These are phyloP conservation scores for Globisporangium sylvaticum DNA, from an alignment of 352 stramenopile species.

Conservation along the genomic window DNA sequence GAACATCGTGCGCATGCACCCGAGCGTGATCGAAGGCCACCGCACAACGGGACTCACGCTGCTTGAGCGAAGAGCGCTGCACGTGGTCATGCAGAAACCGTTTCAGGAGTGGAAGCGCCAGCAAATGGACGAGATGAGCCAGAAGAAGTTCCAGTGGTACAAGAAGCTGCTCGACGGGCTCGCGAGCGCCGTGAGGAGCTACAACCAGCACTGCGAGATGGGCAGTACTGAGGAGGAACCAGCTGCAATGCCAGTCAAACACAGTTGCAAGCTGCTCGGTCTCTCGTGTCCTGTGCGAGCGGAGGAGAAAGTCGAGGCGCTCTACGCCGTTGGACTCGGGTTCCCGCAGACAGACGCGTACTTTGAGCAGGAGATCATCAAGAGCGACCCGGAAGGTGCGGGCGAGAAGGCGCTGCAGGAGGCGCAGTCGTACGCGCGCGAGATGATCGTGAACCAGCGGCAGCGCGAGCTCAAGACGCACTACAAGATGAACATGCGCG, in stretches of 20 bases:
- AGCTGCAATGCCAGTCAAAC: conserved; percentile 2
- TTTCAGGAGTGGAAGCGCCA: conserved; percentile 71
- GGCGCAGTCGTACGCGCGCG: conserved; percentile 40
- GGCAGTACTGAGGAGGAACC: background rate
- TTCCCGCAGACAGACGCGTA: conserved; percentile 47
- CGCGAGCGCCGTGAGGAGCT: conserved; percentile 25
- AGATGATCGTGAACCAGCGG: conserved; percentile 40
- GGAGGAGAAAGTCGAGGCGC: conserved; percentile 32
- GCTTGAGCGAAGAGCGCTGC: conserved; percentile 84
- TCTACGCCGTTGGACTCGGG: conserved; percentile 49
- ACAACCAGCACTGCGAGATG: conserved; percentile 25
- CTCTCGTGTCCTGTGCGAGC: conserved; percentile 47
- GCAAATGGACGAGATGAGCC: conserved; percentile 76
- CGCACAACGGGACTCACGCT: conserved; percentile 66
- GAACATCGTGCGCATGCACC: conserved; percentile 80
- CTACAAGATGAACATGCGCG: conserved; percentile 52
- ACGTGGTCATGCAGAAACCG: conserved; percentile 56
- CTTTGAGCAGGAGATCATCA: conserved; percentile 54
- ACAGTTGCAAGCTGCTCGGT: conserved; percentile 37
- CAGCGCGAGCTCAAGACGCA: conserved; percentile 51
- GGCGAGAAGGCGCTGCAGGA: conserved; percentile 61
- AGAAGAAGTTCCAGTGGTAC: conserved; percentile 81
- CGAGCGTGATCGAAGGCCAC: conserved; percentile 64
- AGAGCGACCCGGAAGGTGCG: conserved; percentile 59
- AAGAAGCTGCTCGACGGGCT: conserved; percentile 74